A percentile compares a stretch with the other conserved stretches of the same genome.
phyloP scores from a whole-genome alignment of 352 stramenopile species.

The Globisporangium mamillatum region DNA sequence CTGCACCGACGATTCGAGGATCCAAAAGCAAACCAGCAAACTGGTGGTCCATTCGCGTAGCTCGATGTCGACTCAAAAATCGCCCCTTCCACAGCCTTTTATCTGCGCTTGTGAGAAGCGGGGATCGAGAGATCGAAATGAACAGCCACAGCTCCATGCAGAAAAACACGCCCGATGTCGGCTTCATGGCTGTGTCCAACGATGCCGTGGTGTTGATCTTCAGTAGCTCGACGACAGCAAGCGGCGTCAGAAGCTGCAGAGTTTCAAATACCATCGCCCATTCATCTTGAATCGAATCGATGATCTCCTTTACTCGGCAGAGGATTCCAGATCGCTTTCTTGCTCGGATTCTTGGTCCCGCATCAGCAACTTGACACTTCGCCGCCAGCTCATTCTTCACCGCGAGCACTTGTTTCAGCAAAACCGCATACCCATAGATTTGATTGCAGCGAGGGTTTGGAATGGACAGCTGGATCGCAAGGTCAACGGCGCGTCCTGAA shows the following conservation, averaged over 20 bases:
- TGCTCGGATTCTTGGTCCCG: not conserved
- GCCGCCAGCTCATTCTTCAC: constrained; percentile 3
- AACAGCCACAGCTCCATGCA: constrained; percentile 21
- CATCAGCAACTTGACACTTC: not conserved
- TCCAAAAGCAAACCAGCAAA: constrained; percentile 18
- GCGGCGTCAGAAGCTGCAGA: constrained; percentile 7
- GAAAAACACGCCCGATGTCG: constrained; percentile 12
- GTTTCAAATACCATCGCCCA: not conserved
- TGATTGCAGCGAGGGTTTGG: not conserved
- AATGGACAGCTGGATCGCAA: not conserved
- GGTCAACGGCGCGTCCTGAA: not conserved
- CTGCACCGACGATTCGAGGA: constrained; percentile 14
- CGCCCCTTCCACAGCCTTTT: not conserved
- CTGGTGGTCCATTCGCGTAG: constrained; percentile 12
- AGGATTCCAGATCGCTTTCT: constrained; percentile 2
- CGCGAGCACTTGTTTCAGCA: constrained; percentile 13
- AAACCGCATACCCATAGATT: constrained; percentile 7
- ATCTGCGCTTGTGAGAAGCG: constrained; percentile 2
- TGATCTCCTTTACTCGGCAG: not conserved
- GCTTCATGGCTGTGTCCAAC: not conserved
- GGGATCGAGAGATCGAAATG: not conserved
- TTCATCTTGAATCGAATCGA: constrained; percentile 6
- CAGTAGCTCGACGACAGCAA: constrained; percentile 11
- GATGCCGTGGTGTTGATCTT: not conserved
- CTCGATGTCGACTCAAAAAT: constrained; percentile 5